Percentiles rank a stretch among this genome's conserved stretches.
phyloP scores from a whole-genome alignment of 176 grass and related monocot species.

The Canna indica region DNA sequence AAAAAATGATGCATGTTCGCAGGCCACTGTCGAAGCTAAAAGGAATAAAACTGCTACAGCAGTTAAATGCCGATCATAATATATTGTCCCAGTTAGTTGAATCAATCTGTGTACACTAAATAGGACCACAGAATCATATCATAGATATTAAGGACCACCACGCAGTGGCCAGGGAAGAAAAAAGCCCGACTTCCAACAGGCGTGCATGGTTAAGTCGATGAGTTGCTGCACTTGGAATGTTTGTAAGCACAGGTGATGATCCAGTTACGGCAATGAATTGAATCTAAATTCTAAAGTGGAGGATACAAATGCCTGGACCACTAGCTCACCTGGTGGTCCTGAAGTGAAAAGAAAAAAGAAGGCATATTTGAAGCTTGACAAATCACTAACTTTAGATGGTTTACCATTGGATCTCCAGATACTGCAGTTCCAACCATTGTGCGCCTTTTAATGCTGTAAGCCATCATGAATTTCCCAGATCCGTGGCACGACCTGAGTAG shows the following conservation, averaged over 20 bases:
- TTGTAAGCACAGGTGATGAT: background rate
- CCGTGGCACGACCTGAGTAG: background rate
- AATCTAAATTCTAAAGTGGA: background rate
- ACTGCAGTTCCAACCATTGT: background rate
- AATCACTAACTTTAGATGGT: background rate
- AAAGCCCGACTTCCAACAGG: conserved; percentile 2
- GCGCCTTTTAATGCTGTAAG: background rate
- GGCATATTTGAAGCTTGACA: too few species aligned
- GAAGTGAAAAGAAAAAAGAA: background rate
- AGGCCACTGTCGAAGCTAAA: background rate
- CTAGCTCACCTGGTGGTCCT: conserved; percentile 9
- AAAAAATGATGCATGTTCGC: background rate
- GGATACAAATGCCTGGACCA: conserved; percentile 10
- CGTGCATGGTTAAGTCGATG: background rate
- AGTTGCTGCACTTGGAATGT: background rate
- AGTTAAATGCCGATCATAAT: too few species aligned
- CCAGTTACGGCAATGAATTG: conserved; percentile 10
- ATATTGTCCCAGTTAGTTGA: background rate
- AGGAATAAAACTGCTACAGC: background rate
- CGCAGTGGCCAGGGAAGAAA: background rate
- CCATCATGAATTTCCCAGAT: background rate
- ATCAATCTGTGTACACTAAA: background rate
- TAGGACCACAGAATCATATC: background rate
- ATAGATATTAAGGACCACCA: background rate
- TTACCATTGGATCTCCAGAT: conserved; percentile 1